Percentiles rank a stretch among this genome's conserved stretches.
phyloP scores from a whole-genome alignment of 2,329 filamentous ascomycete genomes.

The Nigrospora osmanthi region DNA sequence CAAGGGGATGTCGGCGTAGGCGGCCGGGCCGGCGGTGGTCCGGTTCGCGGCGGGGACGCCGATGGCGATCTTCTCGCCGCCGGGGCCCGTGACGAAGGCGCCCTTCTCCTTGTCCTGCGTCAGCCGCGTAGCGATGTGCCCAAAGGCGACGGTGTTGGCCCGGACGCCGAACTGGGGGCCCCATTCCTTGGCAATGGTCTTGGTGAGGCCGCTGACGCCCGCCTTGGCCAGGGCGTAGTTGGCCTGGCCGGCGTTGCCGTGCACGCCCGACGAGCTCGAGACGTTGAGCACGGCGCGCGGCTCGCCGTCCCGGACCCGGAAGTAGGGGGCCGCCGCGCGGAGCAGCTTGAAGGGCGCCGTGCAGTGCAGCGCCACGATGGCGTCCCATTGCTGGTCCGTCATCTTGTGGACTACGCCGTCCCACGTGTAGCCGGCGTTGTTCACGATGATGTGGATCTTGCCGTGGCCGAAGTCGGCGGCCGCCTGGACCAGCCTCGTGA shows the following conservation, averaged over 20 bases:
- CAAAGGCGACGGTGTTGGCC: conserved; percentile 78
- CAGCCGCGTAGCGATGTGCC: conserved; percentile 70
- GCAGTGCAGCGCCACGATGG: conserved; percentile 74
- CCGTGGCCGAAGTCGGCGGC: conserved; percentile 74
- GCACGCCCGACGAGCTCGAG: conserved; percentile 69
- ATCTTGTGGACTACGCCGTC: conserved; percentile 91
- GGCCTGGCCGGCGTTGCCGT: conserved; percentile 85
- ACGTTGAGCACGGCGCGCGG: conserved; percentile 77
- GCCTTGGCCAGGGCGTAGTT: conserved; percentile 86
- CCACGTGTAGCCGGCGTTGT: conserved; percentile 91
- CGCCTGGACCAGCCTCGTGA: conserved; percentile 63
- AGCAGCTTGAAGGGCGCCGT: conserved; percentile 82
- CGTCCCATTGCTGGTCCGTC: conserved; percentile 86
- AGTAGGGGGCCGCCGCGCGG: conserved; percentile 74
- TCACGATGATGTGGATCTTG: conserved; percentile 87
- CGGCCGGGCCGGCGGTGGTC: conserved; percentile 28
- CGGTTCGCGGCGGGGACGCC: conserved; percentile 62
- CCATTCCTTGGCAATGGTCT: conserved; percentile 91
- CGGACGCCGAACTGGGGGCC: conserved; percentile 76
- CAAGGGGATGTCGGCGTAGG: conserved; percentile 67
- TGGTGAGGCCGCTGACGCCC: conserved; percentile 73
- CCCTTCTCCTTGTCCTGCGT: conserved; percentile 81
- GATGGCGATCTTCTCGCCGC: conserved; percentile 66
- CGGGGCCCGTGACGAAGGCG: conserved; percentile 68
- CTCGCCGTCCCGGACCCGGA: conserved; percentile 78